These are phyloP conservation scores for Barnettozyma botsteinii DNA, from an alignment of 805 yeast species.

Conservation along the genomic window DNA sequence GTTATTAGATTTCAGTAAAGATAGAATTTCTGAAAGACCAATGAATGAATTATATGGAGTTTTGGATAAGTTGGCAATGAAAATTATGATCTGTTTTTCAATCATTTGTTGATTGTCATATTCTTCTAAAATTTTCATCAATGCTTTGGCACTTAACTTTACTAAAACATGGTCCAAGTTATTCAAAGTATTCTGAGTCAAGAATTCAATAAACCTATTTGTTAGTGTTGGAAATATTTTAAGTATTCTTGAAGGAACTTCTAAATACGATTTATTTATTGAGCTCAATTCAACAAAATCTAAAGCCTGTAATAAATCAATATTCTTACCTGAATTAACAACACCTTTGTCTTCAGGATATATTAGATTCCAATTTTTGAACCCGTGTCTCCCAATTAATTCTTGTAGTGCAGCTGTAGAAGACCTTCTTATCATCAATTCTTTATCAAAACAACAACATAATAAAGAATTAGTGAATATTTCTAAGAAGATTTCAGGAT, in stretches of 20 bases:
- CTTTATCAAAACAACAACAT: conserved; percentile 64
- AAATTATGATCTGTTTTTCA: conserved; percentile 2
- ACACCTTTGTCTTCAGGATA: conserved; percentile 15
- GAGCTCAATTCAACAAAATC: conserved; percentile 46
- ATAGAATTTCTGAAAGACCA: conserved; percentile 19
- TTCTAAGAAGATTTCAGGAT: conserved; percentile 11
- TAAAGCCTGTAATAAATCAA: conserved; percentile 53
- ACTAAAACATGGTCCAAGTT: conserved; percentile 37
- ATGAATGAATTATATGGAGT: conserved; percentile 16
- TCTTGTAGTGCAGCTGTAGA: conserved; percentile 87
- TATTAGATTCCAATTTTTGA: conserved; percentile 27
- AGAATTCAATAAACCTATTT: conserved; percentile 26
- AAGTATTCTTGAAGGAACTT: conserved; percentile 29
- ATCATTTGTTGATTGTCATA: not conserved
- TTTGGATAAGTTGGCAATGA: conserved; percentile 7
- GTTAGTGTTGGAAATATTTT: conserved; percentile 21
- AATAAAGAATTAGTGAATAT: conserved; percentile 36
- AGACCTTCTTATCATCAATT: conserved; percentile 70
- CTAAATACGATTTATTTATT: conserved; percentile 34
- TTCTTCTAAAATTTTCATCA: conserved; percentile 21
- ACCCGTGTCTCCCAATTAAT: conserved; percentile 69
- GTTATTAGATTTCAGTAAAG: conserved; percentile 4
- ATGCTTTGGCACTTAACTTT: conserved; percentile 35
- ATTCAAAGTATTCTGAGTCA: conserved; percentile 30
- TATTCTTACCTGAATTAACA: conserved; percentile 31